phyloP scores from a whole-genome alignment of 1,284 basidiomycete genomes.

The Moniliophthora roreri region DNA sequence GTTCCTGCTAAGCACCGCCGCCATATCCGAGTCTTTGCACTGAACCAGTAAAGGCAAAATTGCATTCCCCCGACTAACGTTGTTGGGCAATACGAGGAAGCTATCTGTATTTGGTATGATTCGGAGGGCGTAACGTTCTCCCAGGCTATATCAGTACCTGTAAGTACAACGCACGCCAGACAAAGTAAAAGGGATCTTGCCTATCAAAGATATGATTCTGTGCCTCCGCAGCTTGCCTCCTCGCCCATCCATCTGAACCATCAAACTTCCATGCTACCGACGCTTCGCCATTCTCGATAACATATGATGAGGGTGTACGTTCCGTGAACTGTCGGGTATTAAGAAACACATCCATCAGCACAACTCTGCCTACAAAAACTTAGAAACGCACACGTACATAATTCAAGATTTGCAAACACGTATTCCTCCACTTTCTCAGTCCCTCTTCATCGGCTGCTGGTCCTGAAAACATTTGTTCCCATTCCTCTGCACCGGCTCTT shows the following conservation, averaged over 20 bases:
- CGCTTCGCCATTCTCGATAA: conserved; percentile 78
- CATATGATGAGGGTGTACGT: conserved; percentile 81
- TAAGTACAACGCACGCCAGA: no score
- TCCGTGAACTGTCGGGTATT: conserved; percentile 71
- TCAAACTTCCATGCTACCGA: conserved; percentile 85
- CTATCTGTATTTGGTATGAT: no score
- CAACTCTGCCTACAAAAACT: not conserved
- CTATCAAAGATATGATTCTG: conserved; percentile 89
- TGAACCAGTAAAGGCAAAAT: no score
- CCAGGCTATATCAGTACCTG: no score
- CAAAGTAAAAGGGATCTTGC: conserved; percentile 29
- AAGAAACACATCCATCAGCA: no score
- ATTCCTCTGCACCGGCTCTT: conserved; percentile 40
- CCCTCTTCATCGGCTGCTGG: conserved; percentile 80
- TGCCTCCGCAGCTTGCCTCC: conserved; percentile 84
- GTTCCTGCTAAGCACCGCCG: no score
- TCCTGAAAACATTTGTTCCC: conserved; percentile 66
- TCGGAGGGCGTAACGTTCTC: no score
- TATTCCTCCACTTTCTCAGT: conserved; percentile 77
- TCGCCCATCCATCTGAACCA: conserved; percentile 63
- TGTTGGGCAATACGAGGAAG: no score
- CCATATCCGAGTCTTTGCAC: no score
- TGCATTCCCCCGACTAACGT: no score
- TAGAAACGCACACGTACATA: conserved; percentile 53
- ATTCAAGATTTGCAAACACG: conserved; percentile 79